A percentile compares a stretch with the other conserved stretches of the same genome.
Evolutionary conservation across 805 yeast species (phyloP).

Genomic region (Babjeviella inositovora): DNA sequence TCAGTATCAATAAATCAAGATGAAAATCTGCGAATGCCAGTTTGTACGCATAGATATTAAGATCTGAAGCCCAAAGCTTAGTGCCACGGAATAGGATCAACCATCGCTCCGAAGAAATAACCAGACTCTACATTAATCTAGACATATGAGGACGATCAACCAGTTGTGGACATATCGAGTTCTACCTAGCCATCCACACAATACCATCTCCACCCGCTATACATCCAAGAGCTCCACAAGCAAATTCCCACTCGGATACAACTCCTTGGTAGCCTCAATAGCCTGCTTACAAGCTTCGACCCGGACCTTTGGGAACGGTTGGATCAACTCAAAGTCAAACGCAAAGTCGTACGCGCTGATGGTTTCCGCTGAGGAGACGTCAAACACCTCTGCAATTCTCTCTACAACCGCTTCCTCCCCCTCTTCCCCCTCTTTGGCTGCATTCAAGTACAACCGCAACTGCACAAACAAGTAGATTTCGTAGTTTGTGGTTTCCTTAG

Average conservation of each 20-base stretch:
- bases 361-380: conserved; percentile 4
- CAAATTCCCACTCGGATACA: conserved; percentile 10
- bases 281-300: conserved; percentile 4
- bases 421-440: conserved; percentile 2
- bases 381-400: conserved; percentile 2
- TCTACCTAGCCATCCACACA: too few species aligned
- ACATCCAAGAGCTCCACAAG: conserved; percentile 12
- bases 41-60: too few species aligned
- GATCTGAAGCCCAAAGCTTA: too few species aligned
- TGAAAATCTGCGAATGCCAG: too few species aligned
- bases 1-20: too few species aligned
- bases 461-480: conserved; percentile 19
- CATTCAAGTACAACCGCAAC: conserved; percentile 7
- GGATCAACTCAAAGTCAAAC: conserved; percentile 19
- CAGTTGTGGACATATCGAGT: too few species aligned
- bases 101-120: too few species aligned
- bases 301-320: conserved; percentile 21
- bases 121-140: too few species aligned
- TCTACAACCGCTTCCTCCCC: conserved; percentile 3
- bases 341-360: conserved; percentile 10
- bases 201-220: too few species aligned
- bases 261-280: conserved; percentile 2
- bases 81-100: too few species aligned
- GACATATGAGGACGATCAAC: too few species aligned
- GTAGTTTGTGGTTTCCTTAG: conserved; percentile 8